Evolutionary conservation across 2,329 filamentous ascomycete genomes (phyloP).

Genomic region (Zelopaecilomyces penicillatus): DNA sequence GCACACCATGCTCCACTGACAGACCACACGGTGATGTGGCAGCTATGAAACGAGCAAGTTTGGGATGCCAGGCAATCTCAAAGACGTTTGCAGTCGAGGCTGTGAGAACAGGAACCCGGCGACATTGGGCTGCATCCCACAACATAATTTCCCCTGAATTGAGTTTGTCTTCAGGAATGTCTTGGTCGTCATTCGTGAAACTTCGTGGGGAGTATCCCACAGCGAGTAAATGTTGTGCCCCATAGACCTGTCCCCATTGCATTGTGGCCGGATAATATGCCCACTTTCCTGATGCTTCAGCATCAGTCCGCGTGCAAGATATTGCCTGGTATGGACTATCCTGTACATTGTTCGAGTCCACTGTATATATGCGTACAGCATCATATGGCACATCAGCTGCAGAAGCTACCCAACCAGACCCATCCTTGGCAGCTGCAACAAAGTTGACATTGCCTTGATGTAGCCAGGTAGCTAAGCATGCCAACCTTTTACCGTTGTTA

Average conservation of each 20-base stretch:
- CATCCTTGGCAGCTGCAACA: slow-evolving; percentile 44
- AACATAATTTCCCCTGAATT: slow-evolving; percentile 52
- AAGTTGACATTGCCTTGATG: slow-evolving; percentile 56
- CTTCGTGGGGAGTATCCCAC: slow-evolving; percentile 57
- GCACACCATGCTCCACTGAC: slow-evolving; percentile 34
- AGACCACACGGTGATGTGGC: slow-evolving; percentile 46
- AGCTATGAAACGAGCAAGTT: slow-evolving; percentile 42
- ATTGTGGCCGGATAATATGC: slow-evolving; percentile 56
- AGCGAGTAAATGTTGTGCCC: slow-evolving; percentile 43
- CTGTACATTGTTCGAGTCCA: slow-evolving; percentile 29
- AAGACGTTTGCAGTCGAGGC: slow-evolving; percentile 53
- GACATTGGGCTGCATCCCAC: slow-evolving; percentile 42
- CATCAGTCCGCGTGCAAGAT: slow-evolving; percentile 32
- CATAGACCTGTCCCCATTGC: slow-evolving; percentile 46
- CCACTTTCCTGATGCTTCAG: slow-evolving; percentile 40
- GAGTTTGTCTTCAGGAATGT: slow-evolving; percentile 50
- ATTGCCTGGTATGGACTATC: slow-evolving; percentile 29
- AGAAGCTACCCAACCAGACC: slow-evolving; percentile 45
- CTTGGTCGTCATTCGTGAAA: slow-evolving; percentile 41
- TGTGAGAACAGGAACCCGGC: slow-evolving; percentile 39
- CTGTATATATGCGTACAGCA: slow-evolving; percentile 49
- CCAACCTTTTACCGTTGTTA: slow-evolving; percentile 32
- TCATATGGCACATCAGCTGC: slow-evolving; percentile 46
- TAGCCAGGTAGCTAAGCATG: slow-evolving; percentile 38
- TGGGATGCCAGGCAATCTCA: slow-evolving; percentile 56